phyloP scores from a whole-genome alignment of 1,284 basidiomycete genomes.

The Cryptococcus sp. region DNA sequence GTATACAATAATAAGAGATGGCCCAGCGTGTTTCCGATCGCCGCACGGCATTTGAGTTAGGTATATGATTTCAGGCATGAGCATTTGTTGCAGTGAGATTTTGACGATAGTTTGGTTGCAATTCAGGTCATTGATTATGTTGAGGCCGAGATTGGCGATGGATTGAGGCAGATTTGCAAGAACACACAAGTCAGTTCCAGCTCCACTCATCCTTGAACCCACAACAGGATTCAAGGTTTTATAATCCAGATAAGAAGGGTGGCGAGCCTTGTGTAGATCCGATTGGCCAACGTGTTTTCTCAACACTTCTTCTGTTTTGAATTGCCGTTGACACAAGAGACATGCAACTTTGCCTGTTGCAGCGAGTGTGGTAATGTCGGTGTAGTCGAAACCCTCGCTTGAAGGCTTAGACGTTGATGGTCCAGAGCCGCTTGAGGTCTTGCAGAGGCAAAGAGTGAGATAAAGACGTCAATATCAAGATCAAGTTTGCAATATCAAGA shows the following conservation, averaged over 20 bases:
- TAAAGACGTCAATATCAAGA: conserved; percentile 10
- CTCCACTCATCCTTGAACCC: conserved; percentile 24
- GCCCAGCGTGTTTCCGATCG: too few relatives aligned
- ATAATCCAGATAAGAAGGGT: conserved; percentile 11
- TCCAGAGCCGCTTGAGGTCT: background rate
- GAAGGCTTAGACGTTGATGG: conserved; percentile 4
- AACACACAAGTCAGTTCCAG: conserved; percentile 16
- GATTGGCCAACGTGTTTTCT: conserved; percentile 86
- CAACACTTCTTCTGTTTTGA: conserved; percentile 80
- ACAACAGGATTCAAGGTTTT: conserved; percentile 23
- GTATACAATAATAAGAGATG: background rate
- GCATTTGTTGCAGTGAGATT: background rate
- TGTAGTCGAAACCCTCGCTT: conserved; percentile 71
- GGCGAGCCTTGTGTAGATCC: conserved; percentile 82
- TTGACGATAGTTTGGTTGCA: background rate
- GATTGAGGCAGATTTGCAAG: background rate
- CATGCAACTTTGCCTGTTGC: conserved; percentile 66
- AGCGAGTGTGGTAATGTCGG: conserved; percentile 58
- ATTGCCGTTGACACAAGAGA: conserved; percentile 84
- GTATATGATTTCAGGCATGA: too few relatives aligned
- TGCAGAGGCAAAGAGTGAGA: conserved; percentile 7
- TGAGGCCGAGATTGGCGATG: background rate
- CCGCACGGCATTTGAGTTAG: too few relatives aligned
- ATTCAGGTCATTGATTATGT: background rate
- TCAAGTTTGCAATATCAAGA: conserved; percentile 5